Evolutionary conservation across 75 land plant genomes (phyloP).

Genomic region (Isoetes taiwanensis): DNA sequence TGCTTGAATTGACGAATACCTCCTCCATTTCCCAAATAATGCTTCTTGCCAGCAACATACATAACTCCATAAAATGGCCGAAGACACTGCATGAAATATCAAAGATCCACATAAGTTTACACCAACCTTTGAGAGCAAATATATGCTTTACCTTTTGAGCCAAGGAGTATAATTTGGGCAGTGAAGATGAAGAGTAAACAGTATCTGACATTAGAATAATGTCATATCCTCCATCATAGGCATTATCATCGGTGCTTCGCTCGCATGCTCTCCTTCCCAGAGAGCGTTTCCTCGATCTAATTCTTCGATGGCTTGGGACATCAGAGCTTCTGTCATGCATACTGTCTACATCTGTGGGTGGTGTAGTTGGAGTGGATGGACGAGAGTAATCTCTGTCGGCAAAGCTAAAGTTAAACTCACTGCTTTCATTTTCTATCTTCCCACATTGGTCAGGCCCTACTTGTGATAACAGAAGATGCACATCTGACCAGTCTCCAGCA

Average conservation of each 20-base stretch:
- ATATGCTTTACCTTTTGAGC: slow-evolving; percentile 46
- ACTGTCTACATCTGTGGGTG: background rate
- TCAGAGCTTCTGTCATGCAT: background rate
- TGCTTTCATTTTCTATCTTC: background rate
- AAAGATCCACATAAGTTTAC: background rate
- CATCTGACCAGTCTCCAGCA: slow-evolving; percentile 72
- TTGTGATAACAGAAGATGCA: slow-evolving; percentile 45
- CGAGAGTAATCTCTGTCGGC: background rate
- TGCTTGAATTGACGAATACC: slow-evolving; percentile 37
- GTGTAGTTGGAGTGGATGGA: background rate
- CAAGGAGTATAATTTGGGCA: slow-evolving; percentile 48
- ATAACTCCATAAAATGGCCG: slow-evolving; percentile 70
- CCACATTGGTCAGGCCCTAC: slow-evolving; percentile 26
- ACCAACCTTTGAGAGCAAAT: background rate
- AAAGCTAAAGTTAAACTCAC: background rate
- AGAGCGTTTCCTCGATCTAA: slow-evolving; percentile 54
- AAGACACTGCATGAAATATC: slow-evolving; percentile 35
- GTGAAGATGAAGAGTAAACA: slow-evolving; percentile 34
- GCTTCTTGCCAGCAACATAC: slow-evolving; percentile 61
- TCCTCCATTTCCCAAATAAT: slow-evolving; percentile 34
- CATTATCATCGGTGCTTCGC: slow-evolving; percentile 36
- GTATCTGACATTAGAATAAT: slow-evolving; percentile 64
- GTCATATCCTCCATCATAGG: slow-evolving; percentile 60
- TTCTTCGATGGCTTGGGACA: slow-evolving; percentile 4
- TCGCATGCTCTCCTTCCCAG: slow-evolving; percentile 65